A percentile compares a stretch with the other conserved stretches of the same genome.
phyloP scores from a whole-genome alignment of 2,329 filamentous ascomycete genomes.

The Epicoccum nigrum region DNA sequence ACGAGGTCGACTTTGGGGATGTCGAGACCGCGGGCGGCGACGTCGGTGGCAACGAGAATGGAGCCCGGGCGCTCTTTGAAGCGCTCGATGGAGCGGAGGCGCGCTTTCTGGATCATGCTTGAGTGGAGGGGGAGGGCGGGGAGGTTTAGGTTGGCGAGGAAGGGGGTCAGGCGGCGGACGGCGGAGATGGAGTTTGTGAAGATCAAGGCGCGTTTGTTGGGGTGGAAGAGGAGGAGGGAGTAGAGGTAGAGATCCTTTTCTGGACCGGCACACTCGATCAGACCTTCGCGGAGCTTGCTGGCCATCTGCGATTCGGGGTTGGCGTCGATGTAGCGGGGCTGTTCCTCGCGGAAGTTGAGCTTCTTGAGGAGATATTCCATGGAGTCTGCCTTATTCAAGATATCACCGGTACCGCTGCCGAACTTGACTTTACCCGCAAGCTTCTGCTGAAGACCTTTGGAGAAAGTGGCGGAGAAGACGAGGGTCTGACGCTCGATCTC shows the following conservation, averaged over 20 bases:
- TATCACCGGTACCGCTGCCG: conserved; percentile 59
- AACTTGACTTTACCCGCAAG: conserved; percentile 73
- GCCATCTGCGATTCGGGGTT: conserved; percentile 93
- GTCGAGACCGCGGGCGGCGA: conserved; percentile 90
- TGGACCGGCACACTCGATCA: conserved; percentile 89
- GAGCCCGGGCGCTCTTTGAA: conserved; percentile 71
- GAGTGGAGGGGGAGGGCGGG: conserved; percentile 83
- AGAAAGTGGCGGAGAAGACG: conserved; percentile 96
- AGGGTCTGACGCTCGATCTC: conserved; percentile 75
- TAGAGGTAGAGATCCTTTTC: conserved; percentile 99
- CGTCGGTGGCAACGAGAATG: conserved; percentile 89
- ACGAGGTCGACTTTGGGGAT: conserved; percentile 89
- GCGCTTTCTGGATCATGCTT: conserved; percentile 94
- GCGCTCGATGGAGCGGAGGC: conserved; percentile 87
- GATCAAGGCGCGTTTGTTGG: conserved; percentile 79
- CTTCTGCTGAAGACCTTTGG: conserved; percentile 89
- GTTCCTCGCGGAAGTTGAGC: conserved; percentile 82
- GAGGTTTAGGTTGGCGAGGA: conserved; percentile 82
- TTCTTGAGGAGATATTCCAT: conserved; percentile 93
- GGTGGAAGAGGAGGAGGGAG: conserved; percentile 80
- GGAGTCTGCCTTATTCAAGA: conserved; percentile 76
- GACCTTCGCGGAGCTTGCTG: conserved; percentile 79
- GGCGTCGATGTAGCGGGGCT: conserved; percentile 89
- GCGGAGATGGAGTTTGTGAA: conserved; percentile 97
- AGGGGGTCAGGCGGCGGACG: conserved; percentile 81